Evolutionary conservation across 352 stramenopile species (phyloP), one percentile per base, ranked within the genome.

Genomic region (Phytophthora pinifolia): DNA sequence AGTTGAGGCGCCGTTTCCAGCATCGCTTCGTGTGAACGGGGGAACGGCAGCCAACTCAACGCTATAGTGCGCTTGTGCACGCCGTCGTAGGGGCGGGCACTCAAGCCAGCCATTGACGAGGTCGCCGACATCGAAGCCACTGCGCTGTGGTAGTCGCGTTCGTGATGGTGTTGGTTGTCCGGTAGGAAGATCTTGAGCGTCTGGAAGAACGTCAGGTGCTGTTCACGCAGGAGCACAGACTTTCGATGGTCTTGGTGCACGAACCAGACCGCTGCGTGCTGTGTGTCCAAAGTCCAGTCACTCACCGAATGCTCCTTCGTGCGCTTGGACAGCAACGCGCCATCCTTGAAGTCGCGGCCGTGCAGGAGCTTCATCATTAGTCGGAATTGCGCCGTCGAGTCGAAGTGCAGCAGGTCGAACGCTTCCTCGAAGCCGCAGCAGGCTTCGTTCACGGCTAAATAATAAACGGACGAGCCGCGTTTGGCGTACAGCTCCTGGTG

Each of bases 221-320:
- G 79, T 47, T 86, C 69, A 25, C 70, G 68, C 35, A 74, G 60
- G 38, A 85, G 45, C 12, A 83, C 54, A 2, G 78, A 66, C 46
- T 80, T 82, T 36, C 72, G 64, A 31, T 71, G 59, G 32, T 79
- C 76, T 46, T 84, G 78, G 35, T 86, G 67, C 10, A 62, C 54
- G 22, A 88, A 83, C 74, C 74, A 83, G n/a, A 88, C 53, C 31
- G 76, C 73, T n/a, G 74, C 67, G 41, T 86, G 78, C 39, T 86
- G 69, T 7, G 67, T 82, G 47, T 79, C 59, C 34, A 62, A 46
- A 27, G 67, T 64, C 69, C 54, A 67, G 39, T 77, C 54, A 33
- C 59, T 62, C 36, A 71, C 44, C 3, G 63, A 72, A 17, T 78
- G 53, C 15, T 70, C 62, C 17, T 59, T 65, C 3, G 67, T 64